phyloP scores from a whole-genome alignment of 1,284 basidiomycete species.

The Paramarasmius palmivorus region DNA sequence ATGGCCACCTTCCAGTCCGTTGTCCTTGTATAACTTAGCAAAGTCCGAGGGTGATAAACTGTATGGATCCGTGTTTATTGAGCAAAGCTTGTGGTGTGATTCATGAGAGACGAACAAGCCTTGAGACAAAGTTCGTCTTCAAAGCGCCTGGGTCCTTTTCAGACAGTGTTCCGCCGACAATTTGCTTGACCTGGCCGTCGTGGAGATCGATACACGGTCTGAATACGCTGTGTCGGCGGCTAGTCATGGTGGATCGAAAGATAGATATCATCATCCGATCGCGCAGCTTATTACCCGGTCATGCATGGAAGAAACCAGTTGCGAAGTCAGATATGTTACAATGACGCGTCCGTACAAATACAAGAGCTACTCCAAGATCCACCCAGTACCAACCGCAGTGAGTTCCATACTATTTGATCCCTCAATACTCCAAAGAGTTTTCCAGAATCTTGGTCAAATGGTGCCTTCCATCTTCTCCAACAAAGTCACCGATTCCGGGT shows the following conservation, averaged over 20 bases:
- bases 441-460: conserved; percentile 80
- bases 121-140: conserved; percentile 92
- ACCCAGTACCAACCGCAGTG: background rate
- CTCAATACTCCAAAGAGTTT: conserved; percentile 69
- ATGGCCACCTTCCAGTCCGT: conserved; percentile 85
- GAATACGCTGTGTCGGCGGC: conserved; percentile 56
- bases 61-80: conserved; percentile 6
- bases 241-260: conserved; percentile 3
- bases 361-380: background rate
- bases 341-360: background rate
- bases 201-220: conserved; percentile 98
- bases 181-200: conserved; percentile 95
- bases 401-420: background rate
- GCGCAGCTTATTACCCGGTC: too few relatives aligned
- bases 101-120: conserved; percentile 47
- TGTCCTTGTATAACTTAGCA: conserved; percentile 74
- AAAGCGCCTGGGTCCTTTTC: conserved; percentile 64
- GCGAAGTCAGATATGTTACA: too few relatives aligned
- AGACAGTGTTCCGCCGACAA: conserved; percentile 92
- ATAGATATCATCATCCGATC: background rate
- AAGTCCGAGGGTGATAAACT: conserved; percentile 85
- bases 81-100: background rate
- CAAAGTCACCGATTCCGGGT: conserved; percentile 80
- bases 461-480: conserved; percentile 77
- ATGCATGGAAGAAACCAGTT: too few relatives aligned